Conservation (phyloP, 73 alveolate species). For the Tetrahymena malaccensis region DNA sequence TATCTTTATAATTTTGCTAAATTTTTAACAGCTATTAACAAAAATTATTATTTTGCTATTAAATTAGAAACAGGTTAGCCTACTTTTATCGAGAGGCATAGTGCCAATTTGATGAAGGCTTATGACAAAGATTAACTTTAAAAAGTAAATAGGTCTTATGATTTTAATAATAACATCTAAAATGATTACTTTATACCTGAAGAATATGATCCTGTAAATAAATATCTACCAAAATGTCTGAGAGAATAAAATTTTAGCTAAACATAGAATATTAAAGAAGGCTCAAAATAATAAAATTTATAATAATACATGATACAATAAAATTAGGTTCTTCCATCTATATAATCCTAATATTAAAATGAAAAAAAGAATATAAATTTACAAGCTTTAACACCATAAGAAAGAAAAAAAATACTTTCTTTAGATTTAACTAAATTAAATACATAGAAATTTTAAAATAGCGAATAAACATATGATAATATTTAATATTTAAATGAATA, state of each 20-base stretch:
- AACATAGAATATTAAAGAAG: neutral
- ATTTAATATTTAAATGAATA: neutral
- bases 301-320: neutral
- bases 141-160: neutral
- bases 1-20: neutral
- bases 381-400: neutral
- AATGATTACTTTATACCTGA: neutral
- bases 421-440: neutral
- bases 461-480: neutral
- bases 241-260: neutral
- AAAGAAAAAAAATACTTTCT: neutral
- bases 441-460: neutral
- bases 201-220: neutral
- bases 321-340: neutral
- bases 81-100: neutral
- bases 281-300: neutral
- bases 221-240: neutral
- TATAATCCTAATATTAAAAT: neutral
- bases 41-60: neutral
- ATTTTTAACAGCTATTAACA: neutral
- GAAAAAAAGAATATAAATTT: neutral
- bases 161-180: neutral
- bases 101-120: neutral
- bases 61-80: neutral
- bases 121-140: neutral